Conservation (phyloP, 1,139 yeast genomes). For the Protomyces macrosporus region DNA sequence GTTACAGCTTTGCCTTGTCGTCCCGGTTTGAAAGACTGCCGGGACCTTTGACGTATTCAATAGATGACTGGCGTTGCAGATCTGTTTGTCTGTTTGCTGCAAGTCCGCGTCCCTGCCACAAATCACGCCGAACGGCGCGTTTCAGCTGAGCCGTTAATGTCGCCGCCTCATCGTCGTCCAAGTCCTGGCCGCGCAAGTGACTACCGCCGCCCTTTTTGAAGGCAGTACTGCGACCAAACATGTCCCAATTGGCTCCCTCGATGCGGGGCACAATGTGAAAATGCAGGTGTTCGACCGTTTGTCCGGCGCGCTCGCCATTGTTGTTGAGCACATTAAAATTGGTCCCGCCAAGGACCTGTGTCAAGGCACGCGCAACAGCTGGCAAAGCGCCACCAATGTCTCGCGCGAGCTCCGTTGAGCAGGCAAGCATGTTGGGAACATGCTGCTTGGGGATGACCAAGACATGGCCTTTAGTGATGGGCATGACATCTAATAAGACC, state of each 20-base stretch:
- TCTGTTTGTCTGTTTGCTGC: not conserved
- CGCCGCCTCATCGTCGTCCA: slow-evolving; percentile 22
- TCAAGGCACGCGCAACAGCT: slow-evolving; percentile 67
- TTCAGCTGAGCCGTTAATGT: slow-evolving; percentile 4
- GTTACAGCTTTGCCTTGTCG: not conserved
- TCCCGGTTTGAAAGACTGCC: no score
- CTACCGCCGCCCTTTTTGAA: not conserved
- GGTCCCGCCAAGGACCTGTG: slow-evolving; percentile 59
- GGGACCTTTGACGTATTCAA: not conserved
- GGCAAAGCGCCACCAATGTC: slow-evolving; percentile 72
- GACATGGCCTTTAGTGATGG: slow-evolving; percentile 18
- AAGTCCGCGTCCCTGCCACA: slow-evolving; percentile 4
- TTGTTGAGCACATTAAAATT: slow-evolving; percentile 84
- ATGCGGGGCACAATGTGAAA: slow-evolving; percentile 91
- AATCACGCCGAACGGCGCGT: slow-evolving; percentile 6
- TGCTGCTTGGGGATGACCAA: slow-evolving; percentile 49
- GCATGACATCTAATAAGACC: slow-evolving; percentile 17
- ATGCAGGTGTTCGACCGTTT: slow-evolving; percentile 85
- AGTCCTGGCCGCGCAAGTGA: slow-evolving; percentile 1
- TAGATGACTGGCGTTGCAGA: not conserved
- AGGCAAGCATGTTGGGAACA: slow-evolving; percentile 83
- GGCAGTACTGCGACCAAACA: slow-evolving; percentile 11
- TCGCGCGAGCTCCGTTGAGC: slow-evolving; percentile 70
- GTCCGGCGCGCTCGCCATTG: slow-evolving; percentile 91
- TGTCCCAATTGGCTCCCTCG: slow-evolving; percentile 40